Evolutionary conservation across 768 basidiomycete species (phyloP).

Genomic region (Sarcodon sp.): DNA sequence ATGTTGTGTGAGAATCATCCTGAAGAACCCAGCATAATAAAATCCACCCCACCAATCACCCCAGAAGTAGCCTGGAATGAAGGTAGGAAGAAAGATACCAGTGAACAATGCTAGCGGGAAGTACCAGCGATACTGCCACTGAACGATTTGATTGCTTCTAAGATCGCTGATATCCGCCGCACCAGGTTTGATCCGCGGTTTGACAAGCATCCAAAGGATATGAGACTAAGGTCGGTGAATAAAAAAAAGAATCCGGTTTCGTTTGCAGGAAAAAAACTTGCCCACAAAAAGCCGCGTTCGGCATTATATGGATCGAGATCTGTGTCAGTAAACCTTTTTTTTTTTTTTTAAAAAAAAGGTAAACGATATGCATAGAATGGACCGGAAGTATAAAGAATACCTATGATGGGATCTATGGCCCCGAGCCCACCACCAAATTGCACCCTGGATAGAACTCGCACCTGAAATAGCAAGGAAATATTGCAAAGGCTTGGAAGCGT

Average conservation of each 20-base stretch:
- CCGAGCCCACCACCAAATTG: constrained; percentile 45
- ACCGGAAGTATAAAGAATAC: constrained; percentile 2
- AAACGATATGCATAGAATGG: not conserved
- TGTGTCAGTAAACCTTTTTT: constrained; percentile 34
- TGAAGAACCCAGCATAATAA: constrained; percentile 34
- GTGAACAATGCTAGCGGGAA: constrained; percentile 26
- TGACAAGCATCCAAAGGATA: constrained; percentile 40
- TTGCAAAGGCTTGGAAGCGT: constrained; percentile 32
- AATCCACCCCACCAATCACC: constrained; percentile 41
- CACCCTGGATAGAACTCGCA: constrained; percentile 37
- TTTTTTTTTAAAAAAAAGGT: no score
- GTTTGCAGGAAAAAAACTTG: not conserved
- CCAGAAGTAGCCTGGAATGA: constrained; percentile 36
- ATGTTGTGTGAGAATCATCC: constrained; percentile 39
- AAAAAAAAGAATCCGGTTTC: no score
- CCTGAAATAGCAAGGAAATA: constrained; percentile 32
- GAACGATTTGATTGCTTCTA: constrained; percentile 28
- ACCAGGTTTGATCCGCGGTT: constrained; percentile 33
- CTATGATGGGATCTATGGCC: constrained; percentile 42
- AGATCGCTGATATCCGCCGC: constrained; percentile 38
- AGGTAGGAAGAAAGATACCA: constrained; percentile 32
- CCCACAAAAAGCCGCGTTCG: constrained; percentile 34
- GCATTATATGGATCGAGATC: constrained; percentile 46
- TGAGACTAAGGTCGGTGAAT: constrained; percentile 14
- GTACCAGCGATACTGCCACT: constrained; percentile 41